These are phyloP conservation scores for Antrodiella citrinella DNA, from an alignment of 768 basidiomycete species.

Conservation along the genomic window DNA sequence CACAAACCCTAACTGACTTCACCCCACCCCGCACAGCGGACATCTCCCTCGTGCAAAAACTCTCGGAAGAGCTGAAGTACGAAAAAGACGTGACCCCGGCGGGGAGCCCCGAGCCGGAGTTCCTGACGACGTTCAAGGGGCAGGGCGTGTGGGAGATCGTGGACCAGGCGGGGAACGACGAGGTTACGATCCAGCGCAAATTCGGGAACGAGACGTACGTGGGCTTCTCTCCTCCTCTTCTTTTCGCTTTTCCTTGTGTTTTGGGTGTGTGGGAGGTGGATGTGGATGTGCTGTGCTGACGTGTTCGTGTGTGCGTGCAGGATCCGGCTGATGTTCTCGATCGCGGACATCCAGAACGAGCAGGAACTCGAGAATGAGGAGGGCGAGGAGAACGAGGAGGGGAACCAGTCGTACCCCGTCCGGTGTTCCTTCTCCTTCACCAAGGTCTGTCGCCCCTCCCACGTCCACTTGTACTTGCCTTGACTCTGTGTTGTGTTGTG, in stretches of 20 bases:
- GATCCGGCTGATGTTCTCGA: conserved; percentile 87
- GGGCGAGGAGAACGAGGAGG: conserved; percentile 32
- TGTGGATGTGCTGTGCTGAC: neutral
- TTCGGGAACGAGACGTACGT: conserved; percentile 88
- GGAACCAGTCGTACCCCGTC: conserved; percentile 50
- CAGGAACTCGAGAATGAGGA: conserved; percentile 31
- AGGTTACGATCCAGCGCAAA: conserved; percentile 71
- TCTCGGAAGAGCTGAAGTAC: conserved; percentile 78
- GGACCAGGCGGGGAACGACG: conserved; percentile 67
- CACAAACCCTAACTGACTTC: neutral
- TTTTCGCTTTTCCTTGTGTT: too few relatives aligned
- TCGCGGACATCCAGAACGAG: conserved; percentile 67
- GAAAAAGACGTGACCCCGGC: conserved; percentile 56
- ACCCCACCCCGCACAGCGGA: conserved; percentile 51
- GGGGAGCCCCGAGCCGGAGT: conserved; percentile 48
- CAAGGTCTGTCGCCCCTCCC: conserved; percentile 48
- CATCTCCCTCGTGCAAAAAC: conserved; percentile 62
- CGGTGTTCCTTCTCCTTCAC: conserved; percentile 78
- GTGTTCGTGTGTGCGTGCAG: conserved; percentile 31
- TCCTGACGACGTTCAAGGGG: conserved; percentile 64
- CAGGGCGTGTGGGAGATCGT: conserved; percentile 79
- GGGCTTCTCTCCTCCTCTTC: neutral
- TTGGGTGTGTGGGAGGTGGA: too few relatives aligned
- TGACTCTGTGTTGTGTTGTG: neutral
- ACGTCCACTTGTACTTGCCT: neutral